These are phyloP conservation scores for Daldinia sp. DNA, from an alignment of 2,329 filamentous ascomycete genomes.

Conservation along the genomic window DNA sequence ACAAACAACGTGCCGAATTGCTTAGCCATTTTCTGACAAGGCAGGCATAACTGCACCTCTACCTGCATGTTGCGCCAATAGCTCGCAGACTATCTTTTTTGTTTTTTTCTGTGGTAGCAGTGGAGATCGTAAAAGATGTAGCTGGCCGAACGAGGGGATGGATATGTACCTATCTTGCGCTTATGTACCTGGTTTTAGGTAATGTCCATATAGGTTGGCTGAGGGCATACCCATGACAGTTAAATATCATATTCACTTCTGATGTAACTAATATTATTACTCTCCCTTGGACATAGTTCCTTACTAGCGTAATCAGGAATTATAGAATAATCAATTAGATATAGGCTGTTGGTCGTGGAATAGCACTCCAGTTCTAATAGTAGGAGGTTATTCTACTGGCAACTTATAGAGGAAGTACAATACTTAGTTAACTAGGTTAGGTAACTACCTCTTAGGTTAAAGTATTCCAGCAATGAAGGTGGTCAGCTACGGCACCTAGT, in stretches of 20 bases:
- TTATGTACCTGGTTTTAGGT: conserved; percentile 1
- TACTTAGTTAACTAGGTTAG: background rate
- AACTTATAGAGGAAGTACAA: background rate
- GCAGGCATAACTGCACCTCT: background rate
- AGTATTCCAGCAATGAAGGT: no score
- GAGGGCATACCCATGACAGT: background rate
- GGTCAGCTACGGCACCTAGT: background rate
- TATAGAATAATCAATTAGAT: no score
- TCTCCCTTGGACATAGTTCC: no score
- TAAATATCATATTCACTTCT: background rate
- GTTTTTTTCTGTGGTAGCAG: background rate
- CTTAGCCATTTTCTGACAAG: background rate
- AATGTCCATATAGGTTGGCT: background rate
- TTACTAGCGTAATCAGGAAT: no score
- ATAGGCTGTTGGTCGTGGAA: no score
- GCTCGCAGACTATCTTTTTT: background rate
- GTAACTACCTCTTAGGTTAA: no score
- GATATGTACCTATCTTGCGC: conserved; percentile 5
- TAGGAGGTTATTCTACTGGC: background rate
- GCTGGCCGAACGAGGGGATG: conserved; percentile 17
- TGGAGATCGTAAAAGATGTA: conserved; percentile 18
- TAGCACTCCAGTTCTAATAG: no score
- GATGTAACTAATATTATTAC: background rate
- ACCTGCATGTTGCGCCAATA: background rate
- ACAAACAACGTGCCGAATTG: background rate